Evolutionary conservation across 495 filamentous ascomycete genomes (phyloP).

Genomic region (Antarctomyces pellizariae): DNA sequence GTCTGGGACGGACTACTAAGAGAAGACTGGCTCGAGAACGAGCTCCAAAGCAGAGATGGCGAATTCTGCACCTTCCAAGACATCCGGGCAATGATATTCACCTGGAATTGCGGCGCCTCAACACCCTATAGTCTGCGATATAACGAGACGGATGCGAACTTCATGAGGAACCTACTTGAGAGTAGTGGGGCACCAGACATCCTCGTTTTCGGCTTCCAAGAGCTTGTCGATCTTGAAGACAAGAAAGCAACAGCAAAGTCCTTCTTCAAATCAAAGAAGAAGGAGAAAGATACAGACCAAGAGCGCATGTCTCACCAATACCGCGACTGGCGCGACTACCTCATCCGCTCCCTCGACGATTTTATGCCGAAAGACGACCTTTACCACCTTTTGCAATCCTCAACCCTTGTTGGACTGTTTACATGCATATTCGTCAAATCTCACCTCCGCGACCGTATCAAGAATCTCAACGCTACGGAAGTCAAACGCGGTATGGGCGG

Average conservation of each 20-base stretch:
- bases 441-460: constrained; percentile 47
- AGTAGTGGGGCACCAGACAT: constrained; percentile 62
- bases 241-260: constrained; percentile 86
- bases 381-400: constrained; percentile 69
- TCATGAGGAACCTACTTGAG: constrained; percentile 53
- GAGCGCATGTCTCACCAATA: constrained; percentile 97
- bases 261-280: constrained; percentile 63
- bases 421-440: constrained; percentile 86
- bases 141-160: constrained; percentile 37
- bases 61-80: constrained; percentile 72
- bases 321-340: constrained; percentile 79
- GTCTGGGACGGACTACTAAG: constrained; percentile 86
- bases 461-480: constrained; percentile 51
- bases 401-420: constrained; percentile 81
- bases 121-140: constrained; percentile 63
- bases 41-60: constrained; percentile 63
- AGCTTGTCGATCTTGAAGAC: constrained; percentile 88
- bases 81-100: constrained; percentile 54
- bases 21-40: constrained; percentile 75
- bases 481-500: constrained; percentile 92
- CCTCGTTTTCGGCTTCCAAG: constrained; percentile 91
- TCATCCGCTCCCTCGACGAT: constrained; percentile 58
- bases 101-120: constrained; percentile 90
- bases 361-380: constrained; percentile 54
- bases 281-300: constrained; percentile 60